Evolutionary conservation across 139 green algal genomes (phyloP).

Genomic region (Astrephomene gubernaculifera): DNA sequence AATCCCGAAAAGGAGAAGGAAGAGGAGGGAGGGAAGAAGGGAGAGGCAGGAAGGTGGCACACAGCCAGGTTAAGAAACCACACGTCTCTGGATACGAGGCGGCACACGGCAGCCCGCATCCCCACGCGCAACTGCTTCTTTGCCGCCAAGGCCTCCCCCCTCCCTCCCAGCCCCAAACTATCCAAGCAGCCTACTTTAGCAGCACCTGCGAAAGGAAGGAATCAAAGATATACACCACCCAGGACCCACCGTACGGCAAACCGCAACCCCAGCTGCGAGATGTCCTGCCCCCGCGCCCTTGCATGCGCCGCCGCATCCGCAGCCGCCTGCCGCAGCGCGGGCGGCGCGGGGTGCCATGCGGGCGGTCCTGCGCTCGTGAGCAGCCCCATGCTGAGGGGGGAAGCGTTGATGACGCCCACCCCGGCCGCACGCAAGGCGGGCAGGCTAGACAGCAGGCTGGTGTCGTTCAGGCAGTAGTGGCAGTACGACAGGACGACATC

Average conservation of each 20-base stretch:
- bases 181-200: too few species aligned
- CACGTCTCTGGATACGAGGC: too few species aligned
- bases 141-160: too few species aligned
- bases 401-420: conserved; percentile 92
- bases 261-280: conserved; percentile 78
- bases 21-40: not conserved
- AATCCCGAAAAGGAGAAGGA: too few species aligned
- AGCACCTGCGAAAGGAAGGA: too few species aligned
- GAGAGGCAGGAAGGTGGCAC: too few species aligned
- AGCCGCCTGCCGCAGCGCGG: conserved; percentile 71
- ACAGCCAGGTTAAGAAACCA: too few species aligned
- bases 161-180: too few species aligned
- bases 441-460: conserved; percentile 67
- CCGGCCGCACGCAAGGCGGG: conserved; percentile 69
- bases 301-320: conserved; percentile 65
- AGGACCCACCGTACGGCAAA: too few species aligned
- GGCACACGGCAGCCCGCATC: too few species aligned
- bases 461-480: conserved; percentile 91
- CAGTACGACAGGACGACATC: conserved; percentile 95
- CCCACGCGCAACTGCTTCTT: too few species aligned
- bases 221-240: too few species aligned
- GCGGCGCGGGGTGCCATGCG: conserved; percentile 91
- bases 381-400: conserved; percentile 92
- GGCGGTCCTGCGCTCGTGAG: conserved; percentile 88
- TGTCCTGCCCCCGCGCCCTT: conserved; percentile 53